A percentile compares a stretch with the other conserved stretches of the same genome.
Evolutionary conservation across 2,329 filamentous ascomycete species (phyloP).

Genomic region (Polytolypa hystricis): DNA sequence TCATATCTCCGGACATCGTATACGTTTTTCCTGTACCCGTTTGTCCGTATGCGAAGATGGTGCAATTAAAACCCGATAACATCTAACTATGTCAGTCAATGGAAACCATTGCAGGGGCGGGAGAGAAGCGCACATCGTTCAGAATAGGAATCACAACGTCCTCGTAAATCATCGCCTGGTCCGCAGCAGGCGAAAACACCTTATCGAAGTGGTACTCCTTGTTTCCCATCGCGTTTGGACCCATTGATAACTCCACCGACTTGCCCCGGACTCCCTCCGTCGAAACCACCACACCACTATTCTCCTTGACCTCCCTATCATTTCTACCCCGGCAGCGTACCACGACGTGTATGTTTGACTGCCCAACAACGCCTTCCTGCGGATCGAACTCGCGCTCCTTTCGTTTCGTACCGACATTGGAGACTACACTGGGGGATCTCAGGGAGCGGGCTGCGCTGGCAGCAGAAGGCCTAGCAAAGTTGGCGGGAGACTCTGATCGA

Average conservation of each 20-base stretch:
- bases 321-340: slow-evolving; percentile 89
- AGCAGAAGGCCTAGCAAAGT: slow-evolving; percentile 51
- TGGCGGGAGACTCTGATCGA: slow-evolving; percentile 57
- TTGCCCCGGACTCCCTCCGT: slow-evolving; percentile 84
- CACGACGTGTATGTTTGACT: slow-evolving; percentile 92
- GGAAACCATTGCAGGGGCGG: too few relatives aligned
- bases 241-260: slow-evolving; percentile 79
- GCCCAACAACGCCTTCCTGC: slow-evolving; percentile 31
- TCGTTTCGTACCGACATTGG: slow-evolving; percentile 58
- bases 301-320: slow-evolving; percentile 85
- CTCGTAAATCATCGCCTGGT: slow-evolving; percentile 88
- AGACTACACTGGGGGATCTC: slow-evolving; percentile 34
- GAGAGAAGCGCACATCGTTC: slow-evolving; percentile 60
- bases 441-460: slow-evolving; percentile 25
- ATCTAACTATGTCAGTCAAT: slow-evolving; percentile 48
- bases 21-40: slow-evolving; percentile 98
- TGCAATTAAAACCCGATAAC: slow-evolving; percentile 90
- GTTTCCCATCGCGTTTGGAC: slow-evolving; percentile 81
- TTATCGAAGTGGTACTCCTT: slow-evolving; percentile 96
- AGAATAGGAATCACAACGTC: slow-evolving; percentile 89
- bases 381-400: slow-evolving; percentile 77
- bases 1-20: slow-evolving; percentile 98
- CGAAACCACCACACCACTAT: slow-evolving; percentile 81
- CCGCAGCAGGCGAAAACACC: slow-evolving; percentile 88
- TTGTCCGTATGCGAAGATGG: slow-evolving; percentile 96